Base-by-base conservation (phyloP, 257 asterid species). In the Ballota nigra region DNA sequence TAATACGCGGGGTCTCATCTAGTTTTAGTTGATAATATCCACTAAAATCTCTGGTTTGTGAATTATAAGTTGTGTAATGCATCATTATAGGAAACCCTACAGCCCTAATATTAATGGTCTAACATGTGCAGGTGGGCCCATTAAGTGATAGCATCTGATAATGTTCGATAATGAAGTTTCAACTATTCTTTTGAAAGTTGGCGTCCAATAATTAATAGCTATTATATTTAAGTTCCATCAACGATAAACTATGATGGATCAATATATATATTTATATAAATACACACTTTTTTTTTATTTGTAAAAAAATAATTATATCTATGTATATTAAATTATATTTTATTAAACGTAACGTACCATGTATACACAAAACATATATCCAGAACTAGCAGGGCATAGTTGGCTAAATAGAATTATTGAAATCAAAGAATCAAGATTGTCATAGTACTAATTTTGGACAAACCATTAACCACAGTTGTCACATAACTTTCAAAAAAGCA, bases 101-200 rank as follows among this genome's bases (percentile, higher is more conserved):
- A 38, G 6, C 49, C 53, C 59, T 11, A 31, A 43, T 45, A 63
- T 38, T 65, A 38, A 8, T 65, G 67, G 61, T 38, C 8, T 65
- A 58, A n/a, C 79, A 75, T 49, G 74, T 75, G 74, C 45, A 18
- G 33, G 36, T 75, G 74, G 74, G 38, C 64, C 74, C 19, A 10
- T 8, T 1, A 36, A 34, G 65, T 24, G 26, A 4, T 60, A 9
- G 41, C 68, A 38, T 63, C 36, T 58, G 19, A 67, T 66, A 20
- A 74, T 65, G 36, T 45, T 20, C 8, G 52, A 66, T 20, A 15
- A 74, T 66, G 73, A 67, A 61, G 51, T 47, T 59, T 43, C 36
- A 58, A 31, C 64, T 29, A 67, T 29, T 61, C 5, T 28, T 28
- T 45, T 11, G 7, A 31, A 16, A 51, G 38, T 68, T 49, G 57